Conservation (phyloP, 371 early-diverging fungal species). For the Capillidium rhysosporum region DNA sequence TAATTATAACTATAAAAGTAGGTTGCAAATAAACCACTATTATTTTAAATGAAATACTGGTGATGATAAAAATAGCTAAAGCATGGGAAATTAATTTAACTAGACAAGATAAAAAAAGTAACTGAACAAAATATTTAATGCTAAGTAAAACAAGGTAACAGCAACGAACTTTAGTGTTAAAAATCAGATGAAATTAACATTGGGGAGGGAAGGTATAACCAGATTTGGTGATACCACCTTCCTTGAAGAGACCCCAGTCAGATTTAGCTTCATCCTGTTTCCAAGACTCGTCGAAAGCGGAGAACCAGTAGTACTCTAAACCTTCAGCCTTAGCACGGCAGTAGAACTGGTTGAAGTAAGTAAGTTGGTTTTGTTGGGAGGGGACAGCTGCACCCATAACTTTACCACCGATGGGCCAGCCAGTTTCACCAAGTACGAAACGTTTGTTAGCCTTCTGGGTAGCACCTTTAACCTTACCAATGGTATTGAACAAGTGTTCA, state of each 20-base stretch:
- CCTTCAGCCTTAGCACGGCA: constrained; percentile 1
- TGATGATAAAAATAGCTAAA: too few relatives aligned
- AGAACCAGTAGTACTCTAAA: constrained; percentile 3
- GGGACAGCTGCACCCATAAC: constrained; percentile 2
- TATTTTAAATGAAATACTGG: too few relatives aligned
- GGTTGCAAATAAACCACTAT: too few relatives aligned
- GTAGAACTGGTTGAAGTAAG: constrained; percentile 5
- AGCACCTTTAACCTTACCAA: background rate
- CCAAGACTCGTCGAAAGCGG: constrained; percentile 6
- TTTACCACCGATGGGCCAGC: constrained; percentile 7
- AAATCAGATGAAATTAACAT: background rate
- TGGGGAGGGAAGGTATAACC: background rate
- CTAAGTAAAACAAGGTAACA: too few relatives aligned
- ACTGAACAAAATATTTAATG: too few relatives aligned
- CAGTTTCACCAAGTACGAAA: constrained; percentile 7
- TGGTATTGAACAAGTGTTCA: background rate
- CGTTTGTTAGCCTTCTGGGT: background rate
- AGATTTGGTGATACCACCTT: background rate
- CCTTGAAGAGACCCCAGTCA: constrained; percentile 4
- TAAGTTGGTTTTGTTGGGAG: constrained; percentile 1
- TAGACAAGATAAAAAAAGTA: too few relatives aligned
- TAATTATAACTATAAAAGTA: too few relatives aligned
- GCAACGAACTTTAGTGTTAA: too few relatives aligned
- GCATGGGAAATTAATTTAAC: too few relatives aligned
- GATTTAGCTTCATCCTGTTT: constrained; percentile 1